Evolutionary conservation across 2,329 filamentous ascomycete genomes (phyloP), one percentile per base, ranked within the genome.

Genomic region (Fusarium tuaranense): DNA sequence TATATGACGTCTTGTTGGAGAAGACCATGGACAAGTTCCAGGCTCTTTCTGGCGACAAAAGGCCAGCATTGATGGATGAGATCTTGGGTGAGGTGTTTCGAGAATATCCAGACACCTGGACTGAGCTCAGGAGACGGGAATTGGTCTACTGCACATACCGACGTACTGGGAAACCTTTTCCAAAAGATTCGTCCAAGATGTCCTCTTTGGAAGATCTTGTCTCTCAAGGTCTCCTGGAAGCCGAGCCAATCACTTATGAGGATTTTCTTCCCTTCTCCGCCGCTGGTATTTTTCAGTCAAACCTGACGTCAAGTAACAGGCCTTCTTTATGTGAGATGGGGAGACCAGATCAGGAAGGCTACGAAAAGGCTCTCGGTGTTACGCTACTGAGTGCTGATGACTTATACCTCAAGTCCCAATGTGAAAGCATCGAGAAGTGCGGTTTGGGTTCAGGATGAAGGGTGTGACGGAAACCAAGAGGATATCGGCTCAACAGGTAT

Each of bases 181-280:
- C 5, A 18, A n/a, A 30, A 13, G 1, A 4, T 30, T 13, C 14
- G 18, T 63, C 18, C 13, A 55, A 20, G 25, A 48, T 7, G 14
- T 25, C 2, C 22, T 14, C 68, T 2, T 22, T 86, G 1, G 77
- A 82, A 2, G 55, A 77, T 1, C 79, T 87, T 1, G 61, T 88
- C 2, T 64, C 74, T 2, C 60, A 78, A 0, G 81, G 82, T 0
- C 30, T 81, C 4, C 41, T 89, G 0, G 74, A 81, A 44, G 81
- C 80, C 7, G 75, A 82, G 4, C 86, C 88, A 2, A 83, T 89
- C 20, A 88, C 84, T 0, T 89, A 89, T 66, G 88, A 89, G 67
- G 88, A 89, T 64, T 89, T 89, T 58, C 78, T 89, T 5, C 88
- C 88, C 0, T 77, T 89, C 2, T 88, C 86, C 2, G 88, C 87